Percentiles rank a stretch among this genome's conserved stretches.
Evolutionary conservation across 352 stramenopile species (phyloP).

Genomic region (Pythium apleroticum): DNA sequence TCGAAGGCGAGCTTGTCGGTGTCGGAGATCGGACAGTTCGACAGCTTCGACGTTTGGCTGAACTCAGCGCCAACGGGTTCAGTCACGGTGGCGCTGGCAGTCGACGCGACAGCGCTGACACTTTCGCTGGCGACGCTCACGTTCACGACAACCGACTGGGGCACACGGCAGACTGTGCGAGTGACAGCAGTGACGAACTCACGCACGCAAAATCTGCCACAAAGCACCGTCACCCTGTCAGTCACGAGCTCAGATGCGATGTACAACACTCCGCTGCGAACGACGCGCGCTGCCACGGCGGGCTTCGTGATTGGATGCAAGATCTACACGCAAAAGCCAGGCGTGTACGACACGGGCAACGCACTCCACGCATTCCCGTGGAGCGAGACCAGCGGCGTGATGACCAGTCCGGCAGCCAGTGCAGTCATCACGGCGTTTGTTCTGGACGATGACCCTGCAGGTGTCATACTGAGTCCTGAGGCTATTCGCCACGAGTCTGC

Average conservation of each 20-base stretch:
- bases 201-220: constrained; percentile 36
- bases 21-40: constrained; percentile 64
- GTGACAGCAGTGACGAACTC: constrained; percentile 40
- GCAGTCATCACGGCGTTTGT: constrained; percentile 38
- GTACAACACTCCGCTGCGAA: constrained; percentile 44
- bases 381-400: constrained; percentile 40
- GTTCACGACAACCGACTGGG: constrained; percentile 51
- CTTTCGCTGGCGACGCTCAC: constrained; percentile 32
- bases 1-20: constrained; percentile 61
- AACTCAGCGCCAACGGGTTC: constrained; percentile 46
- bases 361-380: constrained; percentile 48
- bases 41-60: constrained; percentile 49
- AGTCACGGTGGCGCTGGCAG: constrained; percentile 35
- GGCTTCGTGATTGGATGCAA: constrained; percentile 40
- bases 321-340: constrained; percentile 52
- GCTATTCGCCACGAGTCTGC: constrained; percentile 32
- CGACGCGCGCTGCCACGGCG: constrained; percentile 1
- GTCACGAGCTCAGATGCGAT: constrained; percentile 36
- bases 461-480: constrained; percentile 40
- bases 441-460: constrained; percentile 52
- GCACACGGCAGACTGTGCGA: constrained; percentile 31
- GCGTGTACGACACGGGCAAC: constrained; percentile 61
- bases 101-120: constrained; percentile 5
- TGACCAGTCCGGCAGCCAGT: constrained; percentile 39
- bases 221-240: constrained; percentile 33